Evolutionary conservation across 768 basidiomycete genomes (phyloP).

Genomic region (Leccinum ochraceum): DNA sequence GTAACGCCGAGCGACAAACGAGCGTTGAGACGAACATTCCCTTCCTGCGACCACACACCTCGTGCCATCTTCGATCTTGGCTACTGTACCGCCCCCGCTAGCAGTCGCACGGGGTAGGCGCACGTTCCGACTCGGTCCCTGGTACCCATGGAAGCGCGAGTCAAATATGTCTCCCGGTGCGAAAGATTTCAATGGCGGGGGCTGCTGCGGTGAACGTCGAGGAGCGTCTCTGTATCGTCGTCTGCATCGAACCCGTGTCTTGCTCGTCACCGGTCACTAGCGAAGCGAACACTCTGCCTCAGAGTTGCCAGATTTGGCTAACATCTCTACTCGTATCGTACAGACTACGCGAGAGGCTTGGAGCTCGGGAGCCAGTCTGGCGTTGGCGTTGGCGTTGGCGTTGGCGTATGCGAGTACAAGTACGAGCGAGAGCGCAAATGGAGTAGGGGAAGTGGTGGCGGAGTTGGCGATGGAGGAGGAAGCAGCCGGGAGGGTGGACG

Average conservation of each 20-base stretch:
- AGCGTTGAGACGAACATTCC: slow-evolving; percentile 55
- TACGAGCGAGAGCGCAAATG: too few relatives aligned
- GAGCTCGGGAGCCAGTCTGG: too few relatives aligned
- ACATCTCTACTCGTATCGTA: neutral
- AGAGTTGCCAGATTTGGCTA: slow-evolving; percentile 11
- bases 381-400: too few relatives aligned
- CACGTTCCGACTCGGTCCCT: slow-evolving; percentile 51
- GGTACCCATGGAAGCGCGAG: slow-evolving; percentile 44
- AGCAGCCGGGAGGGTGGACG: too few relatives aligned
- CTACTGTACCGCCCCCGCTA: slow-evolving; percentile 64
- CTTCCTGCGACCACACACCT: slow-evolving; percentile 76
- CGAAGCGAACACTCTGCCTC: neutral
- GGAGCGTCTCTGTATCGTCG: slow-evolving; percentile 26
- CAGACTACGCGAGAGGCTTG: neutral
- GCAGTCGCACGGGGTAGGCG: slow-evolving; percentile 60
- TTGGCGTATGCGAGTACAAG: too few relatives aligned
- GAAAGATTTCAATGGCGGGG: slow-evolving; percentile 8
- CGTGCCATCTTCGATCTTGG: slow-evolving; percentile 64
- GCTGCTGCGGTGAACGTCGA: slow-evolving; percentile 24
- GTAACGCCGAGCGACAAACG: neutral
- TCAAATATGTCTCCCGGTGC: slow-evolving; percentile 37
- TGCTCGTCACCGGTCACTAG: neutral
- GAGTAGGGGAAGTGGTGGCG: too few relatives aligned
- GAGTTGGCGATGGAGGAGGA: too few relatives aligned
- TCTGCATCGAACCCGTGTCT: slow-evolving; percentile 23